A percentile compares a stretch with the other conserved stretches of the same genome.
Conservation (phyloP, 306 rosid species). For the Gynostemma pentaphyllum region DNA sequence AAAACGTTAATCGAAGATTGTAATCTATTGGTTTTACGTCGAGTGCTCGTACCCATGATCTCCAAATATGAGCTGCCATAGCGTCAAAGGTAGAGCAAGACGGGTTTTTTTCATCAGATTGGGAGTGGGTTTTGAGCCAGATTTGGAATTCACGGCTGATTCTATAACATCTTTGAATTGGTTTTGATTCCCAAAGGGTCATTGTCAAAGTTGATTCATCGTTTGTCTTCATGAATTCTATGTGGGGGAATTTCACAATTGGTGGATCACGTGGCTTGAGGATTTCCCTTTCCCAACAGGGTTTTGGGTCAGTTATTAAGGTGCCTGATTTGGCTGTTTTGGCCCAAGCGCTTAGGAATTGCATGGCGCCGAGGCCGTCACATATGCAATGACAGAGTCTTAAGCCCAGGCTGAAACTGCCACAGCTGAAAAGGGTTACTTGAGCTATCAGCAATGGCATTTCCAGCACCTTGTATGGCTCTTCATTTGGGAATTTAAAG, state of each 20-base stretch:
- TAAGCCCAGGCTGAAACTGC: conserved; percentile 86
- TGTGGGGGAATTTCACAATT: conserved; percentile 45
- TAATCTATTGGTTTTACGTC: conserved; percentile 58
- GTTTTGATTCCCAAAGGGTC: conserved; percentile 52
- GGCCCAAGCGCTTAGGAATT: conserved; percentile 74
- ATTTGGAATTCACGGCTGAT: conserved; percentile 57
- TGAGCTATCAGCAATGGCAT: conserved; percentile 92
- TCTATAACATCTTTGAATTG: conserved; percentile 64
- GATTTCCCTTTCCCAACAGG: conserved; percentile 65
- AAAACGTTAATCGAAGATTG: conserved; percentile 63
- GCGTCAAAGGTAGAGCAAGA: conserved; percentile 72
- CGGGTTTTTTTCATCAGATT: conserved; percentile 17
- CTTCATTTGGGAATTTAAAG: conserved; percentile 64
- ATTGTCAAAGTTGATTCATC: conserved; percentile 60
- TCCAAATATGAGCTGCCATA: conserved; percentile 83
- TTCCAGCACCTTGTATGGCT: conserved; percentile 68
- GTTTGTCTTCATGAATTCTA: conserved; percentile 69
- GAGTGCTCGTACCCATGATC: conserved; percentile 84
- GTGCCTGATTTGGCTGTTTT: conserved; percentile 49
- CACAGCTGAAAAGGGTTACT: conserved; percentile 56
- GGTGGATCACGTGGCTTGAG: conserved; percentile 61
- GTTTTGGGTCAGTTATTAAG: conserved; percentile 36
- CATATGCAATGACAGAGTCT: conserved; percentile 89
- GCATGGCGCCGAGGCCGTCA: conserved; percentile 95
- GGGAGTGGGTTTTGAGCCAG: conserved; percentile 36